A percentile compares a stretch with the other conserved stretches of the same genome.
phyloP scores from a whole-genome alignment of 1,284 basidiomycete genomes.

The Ganoderma resinaceum region DNA sequence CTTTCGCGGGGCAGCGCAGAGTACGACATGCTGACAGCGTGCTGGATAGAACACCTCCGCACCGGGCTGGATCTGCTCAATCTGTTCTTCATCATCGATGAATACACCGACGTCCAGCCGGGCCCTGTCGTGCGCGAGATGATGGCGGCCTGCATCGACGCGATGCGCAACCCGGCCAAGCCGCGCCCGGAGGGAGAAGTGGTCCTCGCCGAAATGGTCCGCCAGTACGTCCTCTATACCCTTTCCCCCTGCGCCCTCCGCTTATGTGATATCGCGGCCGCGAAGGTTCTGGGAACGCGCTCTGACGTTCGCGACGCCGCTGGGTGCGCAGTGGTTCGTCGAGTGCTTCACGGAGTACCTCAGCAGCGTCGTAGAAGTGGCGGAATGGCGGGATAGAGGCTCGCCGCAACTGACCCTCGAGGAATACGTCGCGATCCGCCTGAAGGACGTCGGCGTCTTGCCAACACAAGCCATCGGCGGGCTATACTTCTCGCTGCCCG shows the following conservation, averaged over 20 bases:
- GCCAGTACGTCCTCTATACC: neutral
- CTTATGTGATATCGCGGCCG: no score
- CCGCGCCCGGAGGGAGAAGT: neutral
- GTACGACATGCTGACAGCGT: neutral
- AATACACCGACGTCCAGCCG: constrained; percentile 47
- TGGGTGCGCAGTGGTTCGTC: constrained; percentile 31
- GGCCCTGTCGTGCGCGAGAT: constrained; percentile 34
- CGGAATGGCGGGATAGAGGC: constrained; percentile 35
- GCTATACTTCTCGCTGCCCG: constrained; percentile 43
- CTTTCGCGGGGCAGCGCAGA: neutral
- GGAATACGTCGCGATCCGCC: constrained; percentile 41
- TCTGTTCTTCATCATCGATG: constrained; percentile 51
- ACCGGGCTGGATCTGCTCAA: constrained; percentile 49
- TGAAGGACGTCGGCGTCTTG: constrained; percentile 42
- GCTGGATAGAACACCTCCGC: constrained; percentile 26
- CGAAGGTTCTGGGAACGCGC: constrained; percentile 31
- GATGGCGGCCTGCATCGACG: constrained; percentile 30
- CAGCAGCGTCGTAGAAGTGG: constrained; percentile 40
- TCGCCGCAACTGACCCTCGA: constrained; percentile 39
- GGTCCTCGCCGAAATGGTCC: neutral
- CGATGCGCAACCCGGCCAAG: neutral
- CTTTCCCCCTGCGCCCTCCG: neutral
- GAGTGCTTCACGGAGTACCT: constrained; percentile 37
- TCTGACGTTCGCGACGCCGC: constrained; percentile 22
- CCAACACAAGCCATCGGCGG: constrained; percentile 44